Evolutionary conservation across 1,284 basidiomycete genomes (phyloP).

Genomic region (Microbotryum silenes-acaulis): DNA sequence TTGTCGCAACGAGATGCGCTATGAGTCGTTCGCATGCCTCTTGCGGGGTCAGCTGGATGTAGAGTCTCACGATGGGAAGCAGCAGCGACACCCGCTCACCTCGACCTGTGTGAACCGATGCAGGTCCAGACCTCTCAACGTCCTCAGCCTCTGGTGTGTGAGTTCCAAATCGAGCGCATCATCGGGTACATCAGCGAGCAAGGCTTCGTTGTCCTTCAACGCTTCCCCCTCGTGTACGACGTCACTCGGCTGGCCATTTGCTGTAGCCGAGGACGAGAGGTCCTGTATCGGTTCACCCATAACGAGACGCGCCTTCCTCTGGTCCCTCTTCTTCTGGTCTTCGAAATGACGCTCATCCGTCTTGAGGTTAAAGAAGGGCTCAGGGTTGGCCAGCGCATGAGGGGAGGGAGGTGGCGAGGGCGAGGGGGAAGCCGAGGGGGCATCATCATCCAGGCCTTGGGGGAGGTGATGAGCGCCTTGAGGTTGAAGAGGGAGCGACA

Average conservation of each 20-base stretch:
- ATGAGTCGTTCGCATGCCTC: constrained; percentile 42
- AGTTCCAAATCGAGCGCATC: constrained; percentile 79
- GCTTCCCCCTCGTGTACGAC: constrained; percentile 17
- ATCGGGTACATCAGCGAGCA: constrained; percentile 51
- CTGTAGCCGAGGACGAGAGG: background rate
- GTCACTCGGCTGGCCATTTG: background rate
- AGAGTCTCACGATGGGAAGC: too few species aligned
- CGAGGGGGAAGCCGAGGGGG: background rate
- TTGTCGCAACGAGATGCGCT: constrained; percentile 78
- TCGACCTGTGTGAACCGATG: constrained; percentile 31
- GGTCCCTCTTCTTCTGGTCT: constrained; percentile 28
- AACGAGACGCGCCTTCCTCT: constrained; percentile 25
- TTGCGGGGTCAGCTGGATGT: constrained; percentile 46
- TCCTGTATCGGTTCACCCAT: constrained; percentile 24
- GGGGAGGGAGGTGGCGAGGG: constrained; percentile 1
- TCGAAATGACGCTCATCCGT: constrained; percentile 34
- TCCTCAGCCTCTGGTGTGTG: constrained; percentile 65
- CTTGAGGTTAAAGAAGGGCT: constrained; percentile 12
- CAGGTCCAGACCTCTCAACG: constrained; percentile 30
- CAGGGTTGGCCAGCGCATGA: background rate
- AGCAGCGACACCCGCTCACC: constrained; percentile 13
- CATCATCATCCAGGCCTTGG: background rate
- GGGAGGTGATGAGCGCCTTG: background rate
- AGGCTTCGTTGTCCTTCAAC: constrained; percentile 26
- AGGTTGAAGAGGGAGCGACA: constrained; percentile 1